Evolutionary conservation across 169 alveolate genomes (phyloP), one percentile per base, ranked within the genome.

Genomic region (Plasmodium gaboni): DNA sequence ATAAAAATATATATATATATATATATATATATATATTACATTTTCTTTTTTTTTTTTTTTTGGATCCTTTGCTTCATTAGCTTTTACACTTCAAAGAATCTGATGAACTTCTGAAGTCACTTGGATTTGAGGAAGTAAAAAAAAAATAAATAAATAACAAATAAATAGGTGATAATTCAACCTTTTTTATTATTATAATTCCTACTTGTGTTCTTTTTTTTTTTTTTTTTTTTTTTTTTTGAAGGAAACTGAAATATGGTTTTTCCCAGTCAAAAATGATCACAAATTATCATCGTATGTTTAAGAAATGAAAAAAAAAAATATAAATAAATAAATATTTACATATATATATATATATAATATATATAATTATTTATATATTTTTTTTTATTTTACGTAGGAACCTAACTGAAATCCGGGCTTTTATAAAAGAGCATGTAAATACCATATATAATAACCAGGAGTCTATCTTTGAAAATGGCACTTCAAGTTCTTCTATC

Each of bases 91-190:
- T 74, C 55, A 46, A 63, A 44, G 88, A 74, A 74, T 51, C 88
- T 10, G 88, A 74, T 12, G 55, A 26, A 22, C 53, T 74, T 55
- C 57, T 74, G 55, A 61, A 67, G 55, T 38, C 74, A 44, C 67
- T 74, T 19, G 88, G 88, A 12, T 74, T 74, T 55, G 88, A 74
- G 50, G 88, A 74, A 69, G 88, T 74, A 74, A 63, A 5, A 24
- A 48, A 6, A 38, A 48, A 61, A 4, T 22, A 13, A 42, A 60
- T 38, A 32, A 73, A 63, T 22, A 19, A 19, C 22, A 19, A 19
- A 19, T 19, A 19, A 19, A 19, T 19, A 19, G 22, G 22, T 19
- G 22, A 19, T 19, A 19, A 19, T 19, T 19, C 22, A 19, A 19
- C 22, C 22, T 19, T 19, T 19, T 19, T 19, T 19, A 19, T 19